Evolutionary conservation across 148 eudicot genomes (phyloP), one percentile per base, ranked within the genome.

Genomic region (Cornus florida): DNA sequence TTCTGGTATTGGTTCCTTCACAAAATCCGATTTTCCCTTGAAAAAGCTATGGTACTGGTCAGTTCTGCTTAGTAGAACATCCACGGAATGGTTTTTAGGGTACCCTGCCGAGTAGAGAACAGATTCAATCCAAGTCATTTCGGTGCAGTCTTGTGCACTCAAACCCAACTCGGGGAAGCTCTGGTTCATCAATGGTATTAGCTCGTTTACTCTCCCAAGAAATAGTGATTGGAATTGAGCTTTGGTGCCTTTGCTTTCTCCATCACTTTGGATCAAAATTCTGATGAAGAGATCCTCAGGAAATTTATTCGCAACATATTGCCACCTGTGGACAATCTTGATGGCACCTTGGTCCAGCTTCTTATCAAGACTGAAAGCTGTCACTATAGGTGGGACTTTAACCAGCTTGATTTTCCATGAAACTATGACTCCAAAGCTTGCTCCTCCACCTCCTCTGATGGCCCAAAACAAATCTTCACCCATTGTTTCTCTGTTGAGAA

Each of bases 1-100:
- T 78, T 70, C 73, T 10, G 90, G 87, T 10, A 90, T 76, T 6
- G 88, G 86, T 60, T 84, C 66, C 23, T 71, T 71, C 13, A 86
- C 87, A 60, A 71, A 90, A 67, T 88, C 90, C 3, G 89, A 87
- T 50, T 87, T 90, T 6, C 86, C 92, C 70, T 90, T 90, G 82
- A 90, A 88, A 59, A 76, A 83, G 68, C 70, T 35, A 35, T 77
- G 71, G 48, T 78, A 69, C 2, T 62, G 75, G 16, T 72, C 78
- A 16, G 78, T 72, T 73, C 79, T 80, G 59, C 67, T 78, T 35
- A 76, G 80, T 2, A 83, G 41, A 57, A 80, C 70, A 68, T 84
- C 81, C 73, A 38, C 32, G 2, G 78, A 67, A 5, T 60, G 24
- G 0, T 7, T 39, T 50, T 28, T 69, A 11, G 72, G 22, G 39